Percentiles rank a stretch among this genome's conserved stretches.
These are phyloP conservation scores for Verticillium tricorpus DNA, from an alignment of 2,329 filamentous ascomycete species.

Conservation along the genomic window DNA sequence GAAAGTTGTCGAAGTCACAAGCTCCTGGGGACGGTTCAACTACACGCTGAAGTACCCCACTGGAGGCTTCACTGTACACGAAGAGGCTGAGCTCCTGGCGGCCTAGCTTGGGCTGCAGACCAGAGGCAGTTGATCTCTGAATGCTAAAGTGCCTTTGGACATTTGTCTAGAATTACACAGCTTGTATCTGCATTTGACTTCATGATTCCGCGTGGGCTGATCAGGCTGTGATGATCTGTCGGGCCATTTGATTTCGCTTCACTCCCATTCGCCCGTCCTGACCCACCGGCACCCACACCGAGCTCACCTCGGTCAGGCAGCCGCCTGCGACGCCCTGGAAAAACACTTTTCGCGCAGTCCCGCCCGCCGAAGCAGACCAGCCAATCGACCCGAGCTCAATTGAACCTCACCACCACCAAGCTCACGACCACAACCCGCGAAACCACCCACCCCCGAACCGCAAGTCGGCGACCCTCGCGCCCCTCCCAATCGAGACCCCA, in stretches of 20 bases:
- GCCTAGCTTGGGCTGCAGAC: too few species aligned
- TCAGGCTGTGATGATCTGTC: not conserved
- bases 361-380: not conserved
- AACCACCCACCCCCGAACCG: not conserved
- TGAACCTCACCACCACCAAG: not conserved
- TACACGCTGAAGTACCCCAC: too few species aligned
- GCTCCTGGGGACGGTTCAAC: too few species aligned
- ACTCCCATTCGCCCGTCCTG: not conserved
- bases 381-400: constrained; percentile 1
- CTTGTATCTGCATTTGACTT: too few species aligned
- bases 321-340: not conserved
- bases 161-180: too few species aligned
- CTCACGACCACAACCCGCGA: not conserved
- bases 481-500: not conserved
- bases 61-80: too few species aligned
- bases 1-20: too few species aligned
- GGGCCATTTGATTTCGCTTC: not conserved
- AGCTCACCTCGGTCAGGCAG: not conserved
- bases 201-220: too few species aligned
- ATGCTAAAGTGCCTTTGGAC: too few species aligned
- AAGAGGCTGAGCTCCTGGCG: too few species aligned
- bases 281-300: not conserved
- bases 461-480: constrained; percentile 1
- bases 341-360: constrained; percentile 2
- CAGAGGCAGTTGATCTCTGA: too few species aligned